Evolutionary conservation across 352 stramenopile species (phyloP).

Genomic region (Thraustotheca clavata): DNA sequence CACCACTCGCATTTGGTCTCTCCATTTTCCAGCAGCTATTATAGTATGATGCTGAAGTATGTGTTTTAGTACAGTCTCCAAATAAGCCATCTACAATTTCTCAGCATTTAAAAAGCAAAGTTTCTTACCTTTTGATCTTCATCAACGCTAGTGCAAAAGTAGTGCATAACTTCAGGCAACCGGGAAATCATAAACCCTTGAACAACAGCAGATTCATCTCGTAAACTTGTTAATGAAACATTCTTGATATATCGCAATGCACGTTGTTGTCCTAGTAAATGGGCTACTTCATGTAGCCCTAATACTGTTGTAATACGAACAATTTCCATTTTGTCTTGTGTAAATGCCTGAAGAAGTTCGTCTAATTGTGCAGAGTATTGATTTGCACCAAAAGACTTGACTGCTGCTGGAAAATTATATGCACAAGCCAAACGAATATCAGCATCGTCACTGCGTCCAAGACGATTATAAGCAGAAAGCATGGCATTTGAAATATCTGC

Average conservation of each 20-base stretch:
- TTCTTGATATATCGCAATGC: constrained; percentile 54
- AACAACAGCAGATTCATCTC: constrained; percentile 48
- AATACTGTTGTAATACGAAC: constrained; percentile 57
- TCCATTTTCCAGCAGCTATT: constrained; percentile 49
- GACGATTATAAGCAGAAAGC: constrained; percentile 49
- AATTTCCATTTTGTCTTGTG: constrained; percentile 39
- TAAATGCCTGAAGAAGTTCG: constrained; percentile 53
- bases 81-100: constrained; percentile 28
- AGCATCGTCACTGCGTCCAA: constrained; percentile 53
- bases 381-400: constrained; percentile 52
- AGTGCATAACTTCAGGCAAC: constrained; percentile 39
- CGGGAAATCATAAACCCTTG: constrained; percentile 54
- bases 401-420: constrained; percentile 71
- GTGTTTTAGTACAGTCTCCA: constrained; percentile 53
- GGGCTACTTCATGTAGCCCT: constrained; percentile 62
- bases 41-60: constrained; percentile 70
- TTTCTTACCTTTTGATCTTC: constrained; percentile 59
- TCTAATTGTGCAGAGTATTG: constrained; percentile 62
- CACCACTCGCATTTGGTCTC: constrained; percentile 59
- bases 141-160: constrained; percentile 40
- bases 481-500: constrained; percentile 40
- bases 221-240: constrained; percentile 44
- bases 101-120: neutral
- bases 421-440: constrained; percentile 51
- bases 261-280: constrained; percentile 50